Base-by-base conservation (phyloP, 768 basidiomycete genomes). In the Lactarius hatsudake region DNA sequence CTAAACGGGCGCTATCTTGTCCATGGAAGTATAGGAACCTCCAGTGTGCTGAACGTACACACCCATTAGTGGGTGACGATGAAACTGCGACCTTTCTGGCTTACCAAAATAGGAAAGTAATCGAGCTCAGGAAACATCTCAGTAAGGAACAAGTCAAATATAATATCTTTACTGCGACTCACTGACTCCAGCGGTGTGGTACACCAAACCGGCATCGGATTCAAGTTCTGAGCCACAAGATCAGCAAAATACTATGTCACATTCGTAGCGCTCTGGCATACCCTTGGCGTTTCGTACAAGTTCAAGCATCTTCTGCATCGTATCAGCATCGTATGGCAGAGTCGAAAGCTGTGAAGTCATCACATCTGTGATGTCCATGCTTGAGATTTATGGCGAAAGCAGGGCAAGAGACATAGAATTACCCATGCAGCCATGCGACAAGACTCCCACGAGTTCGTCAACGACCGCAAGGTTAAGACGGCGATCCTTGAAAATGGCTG, bases 351-450 rank as follows among this genome's bases (percentile, higher is more conserved):
- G 6, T 15, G 51, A 53, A 23, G 51, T 53, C 13, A 53, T 26
- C 13, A 53, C 13, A 53, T 61, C 59, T 61, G 26, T 26, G 5
- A 13, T 53, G 10, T 23, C 12, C 8, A 32, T 20, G 26, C 4
- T 10, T 57, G 56, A 57, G 56, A 32, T 7, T 26, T 13, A 53
- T 26, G 12, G n/a, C 4, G 8, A 20, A n/a, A 15, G 13, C 2
- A 28, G 12, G 9, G 40, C 42, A 20, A n/a, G 8, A 61, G 9
- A 28, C 15, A 40, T 5, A 17, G 17, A 34, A 0, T 17, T 43
- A 84, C 84, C 75, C 15, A 83, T 71, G 69, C 82, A 26, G 12
- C 51, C 51, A 53, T 53, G 13, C 5, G 51, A 26, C 26, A 53
- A 53, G 26, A 26, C 26, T 3, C 82, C 83, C 40, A 75, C 73